Percentiles rank a stretch among this genome's conserved stretches.
These are phyloP conservation scores for Tulasnella sp. DNA, from an alignment of 768 basidiomycete species.

Conservation along the genomic window DNA sequence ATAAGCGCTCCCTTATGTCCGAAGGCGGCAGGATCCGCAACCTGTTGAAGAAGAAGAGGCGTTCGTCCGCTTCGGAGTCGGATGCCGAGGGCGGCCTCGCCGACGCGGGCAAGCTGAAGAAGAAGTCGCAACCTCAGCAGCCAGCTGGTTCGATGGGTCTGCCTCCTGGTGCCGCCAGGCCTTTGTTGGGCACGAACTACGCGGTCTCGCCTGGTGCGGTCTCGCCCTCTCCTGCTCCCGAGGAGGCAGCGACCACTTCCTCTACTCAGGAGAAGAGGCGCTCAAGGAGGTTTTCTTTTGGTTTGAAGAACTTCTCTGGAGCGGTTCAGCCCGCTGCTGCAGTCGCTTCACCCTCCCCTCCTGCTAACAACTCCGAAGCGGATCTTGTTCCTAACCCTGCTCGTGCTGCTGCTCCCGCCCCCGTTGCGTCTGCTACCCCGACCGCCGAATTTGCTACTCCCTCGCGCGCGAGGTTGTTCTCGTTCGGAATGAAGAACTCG, in stretches of 20 bases:
- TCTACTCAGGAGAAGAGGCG: not conserved
- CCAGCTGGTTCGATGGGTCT: not conserved
- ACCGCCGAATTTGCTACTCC: not conserved
- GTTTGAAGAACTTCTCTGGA: not conserved
- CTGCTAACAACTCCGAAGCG: no score
- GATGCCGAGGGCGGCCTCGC: not conserved
- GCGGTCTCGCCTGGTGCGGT: not conserved
- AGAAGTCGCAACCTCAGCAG: not conserved
- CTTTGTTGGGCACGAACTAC: not conserved
- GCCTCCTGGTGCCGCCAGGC: not conserved
- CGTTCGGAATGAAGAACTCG: not conserved
- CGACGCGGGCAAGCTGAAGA: not conserved
- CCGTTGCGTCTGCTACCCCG: not conserved
- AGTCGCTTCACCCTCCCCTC: no score
- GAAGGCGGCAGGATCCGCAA: not conserved
- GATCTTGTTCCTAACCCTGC: no score
- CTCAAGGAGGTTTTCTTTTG: not conserved
- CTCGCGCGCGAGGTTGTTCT: not conserved
- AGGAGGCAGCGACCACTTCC: no score
- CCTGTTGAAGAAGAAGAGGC: not conserved
- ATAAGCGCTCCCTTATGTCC: not conserved
- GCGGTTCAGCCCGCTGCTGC: no score
- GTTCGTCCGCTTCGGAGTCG: not conserved
- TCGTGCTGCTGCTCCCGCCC: no score
- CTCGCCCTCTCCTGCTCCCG: not conserved